Evolutionary conservation across 768 basidiomycete species (phyloP).

Genomic region (Sporobolomyces roseus): DNA sequence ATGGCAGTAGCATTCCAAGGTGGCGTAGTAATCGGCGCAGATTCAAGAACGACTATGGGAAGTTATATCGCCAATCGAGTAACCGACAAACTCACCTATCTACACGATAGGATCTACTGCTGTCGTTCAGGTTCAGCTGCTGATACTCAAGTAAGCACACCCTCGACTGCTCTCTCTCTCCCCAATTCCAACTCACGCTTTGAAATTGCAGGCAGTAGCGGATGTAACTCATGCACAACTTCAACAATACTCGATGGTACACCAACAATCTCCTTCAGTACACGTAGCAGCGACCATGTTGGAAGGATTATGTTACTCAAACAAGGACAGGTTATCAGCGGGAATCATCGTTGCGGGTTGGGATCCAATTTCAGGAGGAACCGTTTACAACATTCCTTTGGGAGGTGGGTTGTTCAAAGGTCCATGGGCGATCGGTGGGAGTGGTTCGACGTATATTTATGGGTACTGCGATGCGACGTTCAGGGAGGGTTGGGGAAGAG

Average conservation of each 20-base stretch:
- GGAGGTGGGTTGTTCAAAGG: constrained; percentile 96
- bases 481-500: constrained; percentile 80
- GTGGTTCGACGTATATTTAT: constrained; percentile 96
- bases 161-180: too few species aligned
- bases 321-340: constrained; percentile 72
- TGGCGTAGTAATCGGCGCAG: constrained; percentile 94
- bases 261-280: constrained; percentile 65
- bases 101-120: constrained; percentile 98
- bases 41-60: constrained; percentile 94
- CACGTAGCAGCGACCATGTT: constrained; percentile 76
- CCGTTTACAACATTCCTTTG: constrained; percentile 93
- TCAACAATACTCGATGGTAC: constrained; percentile 48
- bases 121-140: constrained; percentile 95
- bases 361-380: constrained; percentile 85
- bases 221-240: constrained; percentile 55
- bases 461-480: constrained; percentile 99
- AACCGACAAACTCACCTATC: constrained; percentile 79
- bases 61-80: constrained; percentile 97
- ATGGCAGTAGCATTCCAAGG: constrained; percentile 97
- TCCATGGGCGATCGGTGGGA: constrained; percentile 93
- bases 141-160: constrained; percentile 90
- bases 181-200: too few species aligned
- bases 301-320: constrained; percentile 82
- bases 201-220: too few species aligned
- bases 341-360: constrained; percentile 98